Evolutionary conservation across 768 basidiomycete genomes (phyloP).

Genomic region (Cyclocybe cylindracea): DNA sequence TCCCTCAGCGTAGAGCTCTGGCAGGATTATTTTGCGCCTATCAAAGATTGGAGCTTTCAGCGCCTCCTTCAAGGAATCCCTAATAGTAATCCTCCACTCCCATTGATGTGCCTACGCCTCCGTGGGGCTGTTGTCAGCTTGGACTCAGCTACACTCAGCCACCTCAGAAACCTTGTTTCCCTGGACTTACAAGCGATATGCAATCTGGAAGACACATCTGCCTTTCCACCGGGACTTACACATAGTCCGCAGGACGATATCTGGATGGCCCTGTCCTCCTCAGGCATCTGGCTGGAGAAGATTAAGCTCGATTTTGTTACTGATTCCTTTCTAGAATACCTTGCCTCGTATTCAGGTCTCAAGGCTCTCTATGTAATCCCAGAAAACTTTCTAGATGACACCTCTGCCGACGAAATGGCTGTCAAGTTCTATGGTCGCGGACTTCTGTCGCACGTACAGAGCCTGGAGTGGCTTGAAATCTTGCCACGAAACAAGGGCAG

Average conservation of each 20-base stretch:
- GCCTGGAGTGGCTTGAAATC: not conserved
- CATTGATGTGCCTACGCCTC: no score
- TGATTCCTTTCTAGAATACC: not conserved
- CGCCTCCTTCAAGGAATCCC: no score
- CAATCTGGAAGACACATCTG: no score
- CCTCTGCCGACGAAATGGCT: not conserved
- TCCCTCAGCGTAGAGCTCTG: no score
- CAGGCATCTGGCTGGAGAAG: not conserved
- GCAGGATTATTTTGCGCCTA: no score
- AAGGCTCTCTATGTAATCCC: not conserved
- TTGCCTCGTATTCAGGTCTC: constrained; percentile 5
- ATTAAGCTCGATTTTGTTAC: not conserved
- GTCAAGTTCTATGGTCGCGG: not conserved
- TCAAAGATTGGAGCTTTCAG: no score
- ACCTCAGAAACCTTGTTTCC: no score
- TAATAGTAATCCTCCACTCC: no score
- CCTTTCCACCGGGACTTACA: no score
- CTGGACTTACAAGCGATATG: no score
- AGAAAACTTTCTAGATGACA: not conserved
- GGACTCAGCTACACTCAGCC: no score
- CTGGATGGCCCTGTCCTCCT: not conserved
- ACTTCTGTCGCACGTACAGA: not conserved
- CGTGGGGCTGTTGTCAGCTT: no score
- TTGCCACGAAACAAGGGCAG: not conserved
- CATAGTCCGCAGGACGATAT: not conserved